Evolutionary conservation across 202 grass and related monocot species (phyloP).

Genomic region (Dendrocalamus latiflorus): DNA sequence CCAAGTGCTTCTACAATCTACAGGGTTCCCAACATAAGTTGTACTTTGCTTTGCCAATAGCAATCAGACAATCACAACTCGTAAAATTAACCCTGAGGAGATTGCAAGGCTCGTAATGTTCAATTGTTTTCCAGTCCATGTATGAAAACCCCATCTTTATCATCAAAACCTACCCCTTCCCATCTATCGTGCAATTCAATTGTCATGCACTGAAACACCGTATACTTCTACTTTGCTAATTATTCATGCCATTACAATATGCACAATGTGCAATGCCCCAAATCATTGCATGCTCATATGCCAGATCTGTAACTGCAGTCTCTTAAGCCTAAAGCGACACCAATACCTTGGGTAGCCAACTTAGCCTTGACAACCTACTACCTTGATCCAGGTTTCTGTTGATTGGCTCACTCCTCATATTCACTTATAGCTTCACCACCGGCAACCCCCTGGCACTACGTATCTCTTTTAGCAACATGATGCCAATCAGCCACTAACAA

Average conservation of each 20-base stretch:
- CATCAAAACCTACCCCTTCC: too few species aligned
- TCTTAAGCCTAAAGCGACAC: neutral
- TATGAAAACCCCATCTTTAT: neutral
- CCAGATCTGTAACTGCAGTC: neutral
- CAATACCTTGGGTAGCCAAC: neutral
- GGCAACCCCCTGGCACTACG: neutral
- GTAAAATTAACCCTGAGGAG: neutral
- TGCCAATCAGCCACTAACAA: too few species aligned
- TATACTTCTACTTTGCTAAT: neutral
- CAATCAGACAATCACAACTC: neutral
- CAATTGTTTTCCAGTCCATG: neutral
- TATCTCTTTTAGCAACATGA: too few species aligned
- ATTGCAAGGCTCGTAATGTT: neutral
- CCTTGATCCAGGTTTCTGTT: neutral
- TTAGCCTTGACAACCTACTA: neutral
- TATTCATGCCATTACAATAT: conserved; percentile 12
- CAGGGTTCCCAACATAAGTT: neutral
- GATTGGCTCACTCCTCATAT: neutral
- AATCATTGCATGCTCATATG: neutral
- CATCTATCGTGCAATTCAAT: neutral
- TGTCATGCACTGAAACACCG: conserved; percentile 5
- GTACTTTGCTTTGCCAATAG: neutral
- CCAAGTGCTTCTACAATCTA: neutral
- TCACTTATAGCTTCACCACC: neutral
- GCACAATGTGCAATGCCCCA: conserved; percentile 10